Evolutionary conservation across 305 asterid genomes (phyloP).

Genomic region (Striga hermonthica): DNA sequence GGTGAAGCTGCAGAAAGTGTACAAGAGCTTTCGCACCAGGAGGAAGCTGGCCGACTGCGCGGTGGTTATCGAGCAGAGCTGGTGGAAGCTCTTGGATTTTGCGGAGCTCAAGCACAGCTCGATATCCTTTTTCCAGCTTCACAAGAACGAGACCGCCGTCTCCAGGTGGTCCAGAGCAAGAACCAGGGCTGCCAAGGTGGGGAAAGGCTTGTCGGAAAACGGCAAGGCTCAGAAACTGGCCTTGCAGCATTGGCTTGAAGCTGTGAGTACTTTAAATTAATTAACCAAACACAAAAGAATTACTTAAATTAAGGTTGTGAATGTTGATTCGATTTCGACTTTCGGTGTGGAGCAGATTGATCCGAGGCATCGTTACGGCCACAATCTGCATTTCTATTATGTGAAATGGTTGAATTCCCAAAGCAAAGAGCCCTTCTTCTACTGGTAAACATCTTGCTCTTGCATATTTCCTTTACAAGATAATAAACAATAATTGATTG

Average conservation of each 20-base stretch:
- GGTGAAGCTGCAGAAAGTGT: slow-evolving; percentile 10
- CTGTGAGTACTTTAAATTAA: background rate
- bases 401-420: slow-evolving; percentile 78
- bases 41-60: slow-evolving; percentile 20
- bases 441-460: slow-evolving; percentile 54
- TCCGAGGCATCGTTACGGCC: slow-evolving; percentile 97
- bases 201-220: slow-evolving; percentile 9
- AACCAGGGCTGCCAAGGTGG: slow-evolving; percentile 19
- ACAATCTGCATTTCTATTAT: slow-evolving; percentile 88
- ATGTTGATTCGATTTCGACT: background rate
- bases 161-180: slow-evolving; percentile 14
- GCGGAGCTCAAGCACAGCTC: slow-evolving; percentile 14
- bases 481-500: background rate
- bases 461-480: background rate
- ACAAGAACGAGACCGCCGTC: slow-evolving; percentile 12
- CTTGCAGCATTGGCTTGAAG: slow-evolving; percentile 17
- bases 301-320: background rate
- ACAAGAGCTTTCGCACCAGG: slow-evolving; percentile 15
- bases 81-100: slow-evolving; percentile 14
- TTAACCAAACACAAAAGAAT: background rate
- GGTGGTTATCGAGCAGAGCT: slow-evolving; percentile 16
- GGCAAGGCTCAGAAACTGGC: slow-evolving; percentile 16
- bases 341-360: slow-evolving; percentile 58
- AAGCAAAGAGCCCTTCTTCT: slow-evolving; percentile 96
- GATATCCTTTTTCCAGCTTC: slow-evolving; percentile 6